phyloP scores from a whole-genome alignment of 2,329 filamentous ascomycete species.

The Onygenales sp. region DNA sequence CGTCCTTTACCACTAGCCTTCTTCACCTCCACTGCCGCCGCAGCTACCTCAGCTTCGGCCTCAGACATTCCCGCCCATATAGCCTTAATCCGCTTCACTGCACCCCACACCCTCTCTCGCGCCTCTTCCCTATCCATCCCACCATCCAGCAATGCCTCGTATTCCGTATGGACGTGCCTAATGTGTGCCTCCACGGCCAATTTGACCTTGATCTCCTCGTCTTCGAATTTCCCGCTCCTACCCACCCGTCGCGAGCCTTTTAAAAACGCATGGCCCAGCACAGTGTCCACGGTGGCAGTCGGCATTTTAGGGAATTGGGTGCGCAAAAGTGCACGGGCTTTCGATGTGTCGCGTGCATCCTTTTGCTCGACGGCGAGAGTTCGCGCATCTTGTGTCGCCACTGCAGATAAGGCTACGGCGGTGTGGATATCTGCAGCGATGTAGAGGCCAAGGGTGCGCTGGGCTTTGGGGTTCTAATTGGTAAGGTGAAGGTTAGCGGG shows the following conservation, averaged over 20 bases:
- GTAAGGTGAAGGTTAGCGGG: slow-evolving; percentile 2
- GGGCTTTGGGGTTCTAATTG: slow-evolving; percentile 20
- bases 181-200: slow-evolving; percentile 37
- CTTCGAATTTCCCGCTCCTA: slow-evolving; percentile 19
- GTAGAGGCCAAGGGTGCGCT: slow-evolving; percentile 32
- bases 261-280: slow-evolving; percentile 32
- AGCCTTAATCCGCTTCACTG: slow-evolving; percentile 19
- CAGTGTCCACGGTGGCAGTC: slow-evolving; percentile 17
- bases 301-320: slow-evolving; percentile 32
- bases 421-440: slow-evolving; percentile 30
- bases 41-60: not conserved
- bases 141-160: slow-evolving; percentile 24
- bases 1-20: not conserved
- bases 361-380: slow-evolving; percentile 29
- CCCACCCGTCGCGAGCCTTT: slow-evolving; percentile 33
- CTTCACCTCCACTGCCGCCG: not conserved
- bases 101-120: slow-evolving; percentile 22
- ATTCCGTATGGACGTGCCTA: slow-evolving; percentile 32
- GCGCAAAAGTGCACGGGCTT: slow-evolving; percentile 18
- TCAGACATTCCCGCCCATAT: slow-evolving; percentile 19
- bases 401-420: slow-evolving; percentile 28
- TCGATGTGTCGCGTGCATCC: slow-evolving; percentile 22
- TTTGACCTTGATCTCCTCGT: slow-evolving; percentile 25
- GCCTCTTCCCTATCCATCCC: slow-evolving; percentile 20
- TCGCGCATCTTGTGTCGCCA: slow-evolving; percentile 31